phyloP scores from a whole-genome alignment of 2,329 filamentous ascomycete genomes.

The Epichloe sibirici region DNA sequence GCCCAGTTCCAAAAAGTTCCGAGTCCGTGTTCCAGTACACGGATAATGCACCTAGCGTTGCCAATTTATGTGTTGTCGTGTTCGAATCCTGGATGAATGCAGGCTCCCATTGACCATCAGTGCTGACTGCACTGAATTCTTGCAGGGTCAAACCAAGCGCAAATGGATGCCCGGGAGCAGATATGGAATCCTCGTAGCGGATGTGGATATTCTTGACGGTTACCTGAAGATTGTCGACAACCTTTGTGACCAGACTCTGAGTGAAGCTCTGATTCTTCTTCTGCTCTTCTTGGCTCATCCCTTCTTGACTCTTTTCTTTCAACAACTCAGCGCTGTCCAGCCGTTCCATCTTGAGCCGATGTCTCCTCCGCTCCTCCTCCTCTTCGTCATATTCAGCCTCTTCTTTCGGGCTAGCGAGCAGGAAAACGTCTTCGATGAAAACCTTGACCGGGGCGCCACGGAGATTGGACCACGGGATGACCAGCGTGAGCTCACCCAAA shows the following conservation, averaged over 20 bases:
- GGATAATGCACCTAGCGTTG: slow-evolving; percentile 76
- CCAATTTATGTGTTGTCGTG: slow-evolving; percentile 81
- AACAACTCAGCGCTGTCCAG: slow-evolving; percentile 90
- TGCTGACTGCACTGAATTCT: slow-evolving; percentile 95
- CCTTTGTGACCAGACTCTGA: slow-evolving; percentile 85
- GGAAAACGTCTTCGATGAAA: slow-evolving; percentile 91
- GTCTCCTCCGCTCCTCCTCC: slow-evolving; percentile 76
- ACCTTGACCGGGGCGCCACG: slow-evolving; percentile 89
- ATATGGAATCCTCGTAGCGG: slow-evolving; percentile 95
- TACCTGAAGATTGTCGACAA: slow-evolving; percentile 96
- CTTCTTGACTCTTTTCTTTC: slow-evolving; percentile 84
- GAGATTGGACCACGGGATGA: slow-evolving; percentile 96
- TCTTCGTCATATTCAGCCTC: slow-evolving; percentile 87
- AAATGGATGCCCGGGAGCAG: slow-evolving; percentile 88
- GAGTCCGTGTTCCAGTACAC: slow-evolving; percentile 98
- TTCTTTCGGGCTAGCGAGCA: slow-evolving; percentile 89
- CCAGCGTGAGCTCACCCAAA: slow-evolving; percentile 78
- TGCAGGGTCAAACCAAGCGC: slow-evolving; percentile 84
- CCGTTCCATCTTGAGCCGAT: slow-evolving; percentile 97
- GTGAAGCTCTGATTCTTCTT: slow-evolving; percentile 98
- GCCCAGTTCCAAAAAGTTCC: slow-evolving; percentile 67
- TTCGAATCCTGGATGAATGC: slow-evolving; percentile 88
- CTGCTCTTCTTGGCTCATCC: slow-evolving; percentile 88
- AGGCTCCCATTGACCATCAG: slow-evolving; percentile 86
- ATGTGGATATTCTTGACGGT: slow-evolving; percentile 98